Base-by-base conservation (phyloP, 2,329 filamentous ascomycete genomes). In the Nigrograna mackinnonii region DNA sequence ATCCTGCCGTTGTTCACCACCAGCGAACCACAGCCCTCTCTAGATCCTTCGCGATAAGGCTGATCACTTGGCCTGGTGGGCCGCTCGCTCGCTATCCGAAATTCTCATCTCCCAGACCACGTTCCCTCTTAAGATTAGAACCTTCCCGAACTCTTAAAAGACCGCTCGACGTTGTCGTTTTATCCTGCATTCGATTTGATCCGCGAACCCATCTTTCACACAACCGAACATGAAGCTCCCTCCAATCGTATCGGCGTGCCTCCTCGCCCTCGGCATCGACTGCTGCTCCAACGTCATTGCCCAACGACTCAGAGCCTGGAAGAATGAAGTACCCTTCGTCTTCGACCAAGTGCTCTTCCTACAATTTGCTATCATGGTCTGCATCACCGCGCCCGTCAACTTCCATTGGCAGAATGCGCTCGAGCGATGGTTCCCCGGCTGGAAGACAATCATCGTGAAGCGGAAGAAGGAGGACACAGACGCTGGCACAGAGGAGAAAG, bases 401-500 rank as follows among this genome's bases (percentile, higher is more conserved):
- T 89, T 89, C 62, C 68, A 88, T 56, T 96, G 90, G 91, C 91
- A 95, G 75, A 79, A 84, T 28, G 87, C 80, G 66, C 78, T 96
- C 26, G 91, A 96, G 66, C 72, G 78, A 6, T 72, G 77, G 4
- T 95, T 90, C 59, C 91, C 91, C 0, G 84, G 86, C 0, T 67
- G 62, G 62, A 64, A 55, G 50, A 52, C 49, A 1, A 54, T 58
- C 3, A 59, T 48, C 34, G 49, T 46, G 18, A 52, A 47, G 18
- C 41, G 55, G 19, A 41, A 46, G 19, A 14, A 16, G 6, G 45
- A 44, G 7, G 11, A 12, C 3, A 42, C 44, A 4, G 42, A 35
- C 3, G 41, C 50, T 18, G 54, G 55, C 20, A 55, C 54, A 18
- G 63, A 60, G 30, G 63, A 66, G 43, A 66, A 64, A 46, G 57